These are phyloP conservation scores for Alternaria panax DNA, from an alignment of 2,329 filamentous ascomycete genomes.

Conservation along the genomic window DNA sequence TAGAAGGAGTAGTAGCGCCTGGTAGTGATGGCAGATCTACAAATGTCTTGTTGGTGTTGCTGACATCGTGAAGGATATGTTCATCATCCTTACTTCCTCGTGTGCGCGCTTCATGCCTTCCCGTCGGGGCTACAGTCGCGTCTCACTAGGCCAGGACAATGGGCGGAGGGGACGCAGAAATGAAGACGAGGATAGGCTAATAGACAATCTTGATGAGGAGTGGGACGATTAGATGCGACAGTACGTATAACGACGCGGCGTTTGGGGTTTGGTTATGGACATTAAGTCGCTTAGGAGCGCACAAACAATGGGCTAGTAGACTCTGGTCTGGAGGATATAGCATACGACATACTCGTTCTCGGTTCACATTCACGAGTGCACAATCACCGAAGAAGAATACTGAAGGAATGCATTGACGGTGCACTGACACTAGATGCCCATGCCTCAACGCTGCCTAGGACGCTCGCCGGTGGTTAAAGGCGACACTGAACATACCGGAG, in stretches of 20 bases:
- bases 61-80: conserved; percentile 57
- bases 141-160: conserved; percentile 60
- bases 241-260: conserved; percentile 6
- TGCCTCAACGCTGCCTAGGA: neutral
- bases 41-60: conserved; percentile 8
- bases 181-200: conserved; percentile 91
- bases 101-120: conserved; percentile 72
- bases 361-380: neutral
- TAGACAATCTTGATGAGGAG: conserved; percentile 95
- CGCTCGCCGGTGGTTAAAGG: neutral
- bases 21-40: conserved; percentile 2
- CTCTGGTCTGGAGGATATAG: neutral
- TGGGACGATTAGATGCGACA: conserved; percentile 74
- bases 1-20: conserved; percentile 2
- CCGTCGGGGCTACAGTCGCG: conserved; percentile 70
- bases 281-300: conserved; percentile 8
- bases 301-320: neutral
- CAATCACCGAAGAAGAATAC: neutral
- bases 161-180: conserved; percentile 55
- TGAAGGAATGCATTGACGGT: neutral
- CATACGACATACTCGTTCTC: neutral
- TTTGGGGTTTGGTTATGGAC: conserved; percentile 7
- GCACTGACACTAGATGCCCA: neutral
- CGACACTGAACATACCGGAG: neutral
- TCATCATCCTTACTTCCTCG: conserved; percentile 72